Conservation (phyloP, 768 basidiomycete genomes). For the Macrolepiota dolichaula region DNA sequence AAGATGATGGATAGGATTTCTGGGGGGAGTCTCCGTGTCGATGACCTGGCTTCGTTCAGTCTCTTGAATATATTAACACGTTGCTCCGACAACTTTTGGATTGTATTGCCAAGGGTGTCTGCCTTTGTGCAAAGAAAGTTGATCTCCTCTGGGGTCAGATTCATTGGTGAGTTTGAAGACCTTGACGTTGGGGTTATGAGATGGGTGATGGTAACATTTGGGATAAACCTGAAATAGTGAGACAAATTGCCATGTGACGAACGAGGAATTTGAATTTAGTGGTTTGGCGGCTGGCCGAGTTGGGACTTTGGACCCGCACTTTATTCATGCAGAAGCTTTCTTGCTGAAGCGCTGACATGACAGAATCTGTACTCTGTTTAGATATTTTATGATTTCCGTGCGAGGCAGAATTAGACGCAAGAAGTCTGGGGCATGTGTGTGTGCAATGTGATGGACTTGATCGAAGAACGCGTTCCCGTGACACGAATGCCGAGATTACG, state of each 20-base stretch:
- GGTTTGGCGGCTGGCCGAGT: too few relatives aligned
- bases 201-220: background rate
- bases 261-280: too few relatives aligned
- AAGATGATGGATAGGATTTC: too few relatives aligned
- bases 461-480: slow-evolving; percentile 5
- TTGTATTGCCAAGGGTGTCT: background rate
- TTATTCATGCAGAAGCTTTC: too few relatives aligned
- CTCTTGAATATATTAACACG: background rate
- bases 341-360: background rate
- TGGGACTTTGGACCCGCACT: too few relatives aligned
- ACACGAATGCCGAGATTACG: background rate
- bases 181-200: background rate
- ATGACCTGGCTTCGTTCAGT: background rate
- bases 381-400: background rate
- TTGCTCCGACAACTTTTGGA: background rate
- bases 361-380: background rate
- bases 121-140: background rate
- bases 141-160: background rate
- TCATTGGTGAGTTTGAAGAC: background rate
- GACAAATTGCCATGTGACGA: too few relatives aligned
- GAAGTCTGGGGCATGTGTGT: background rate
- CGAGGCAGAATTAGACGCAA: background rate
- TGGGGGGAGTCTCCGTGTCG: too few relatives aligned
- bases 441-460: background rate
- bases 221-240: background rate